Evolutionary conservation across 2,329 filamentous ascomycete species (phyloP), one percentile per base, ranked within the genome.

Genomic region (Aspergillus glaucus): DNA sequence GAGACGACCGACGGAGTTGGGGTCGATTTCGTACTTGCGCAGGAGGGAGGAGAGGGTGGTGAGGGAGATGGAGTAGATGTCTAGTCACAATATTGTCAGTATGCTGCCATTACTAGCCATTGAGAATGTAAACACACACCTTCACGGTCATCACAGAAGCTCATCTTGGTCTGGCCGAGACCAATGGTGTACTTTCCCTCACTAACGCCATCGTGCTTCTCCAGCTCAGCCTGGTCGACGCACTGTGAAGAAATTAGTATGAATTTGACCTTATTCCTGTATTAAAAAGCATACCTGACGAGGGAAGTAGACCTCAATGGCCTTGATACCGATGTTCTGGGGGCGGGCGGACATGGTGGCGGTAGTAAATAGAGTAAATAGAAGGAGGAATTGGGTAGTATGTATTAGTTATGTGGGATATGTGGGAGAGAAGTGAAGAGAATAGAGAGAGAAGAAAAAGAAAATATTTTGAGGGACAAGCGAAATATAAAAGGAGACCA

Each of bases 321-420:
- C 88, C 78, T 93, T 92, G 70, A 93, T 90, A 80, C 88, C 88
- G 72, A 93, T 85, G 75, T 92, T 92, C 73, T 90, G 83, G 57
- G 88, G 86, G 74, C 86, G 85, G 61, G 84, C 70, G 67, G 86
- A 80, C 86, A 90, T 91, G 58, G 56, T 72, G 61, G 56, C 53
- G 53, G 59, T 55, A 5, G 55, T 56, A 22, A 14, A 40, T 19
- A 40, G 43, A 28, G 44, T 30, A 46, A 32, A 50, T 39, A 44
- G 32, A 48, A n/a, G 41, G 22, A 24, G 26, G 3, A 43, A 17
- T 40, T 7, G 9, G 36, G 36, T 40, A 1, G 36, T 40, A 17
- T 17, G n/a, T 15, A 17, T 40, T 40, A 21, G 36, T 40, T 17
- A 30, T 30, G 26, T 30, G 26, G 26, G 26, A 30, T 30, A 30